phyloP scores from a whole-genome alignment of 75 land plant genomes.

The Chamaecyparis obtusa region DNA sequence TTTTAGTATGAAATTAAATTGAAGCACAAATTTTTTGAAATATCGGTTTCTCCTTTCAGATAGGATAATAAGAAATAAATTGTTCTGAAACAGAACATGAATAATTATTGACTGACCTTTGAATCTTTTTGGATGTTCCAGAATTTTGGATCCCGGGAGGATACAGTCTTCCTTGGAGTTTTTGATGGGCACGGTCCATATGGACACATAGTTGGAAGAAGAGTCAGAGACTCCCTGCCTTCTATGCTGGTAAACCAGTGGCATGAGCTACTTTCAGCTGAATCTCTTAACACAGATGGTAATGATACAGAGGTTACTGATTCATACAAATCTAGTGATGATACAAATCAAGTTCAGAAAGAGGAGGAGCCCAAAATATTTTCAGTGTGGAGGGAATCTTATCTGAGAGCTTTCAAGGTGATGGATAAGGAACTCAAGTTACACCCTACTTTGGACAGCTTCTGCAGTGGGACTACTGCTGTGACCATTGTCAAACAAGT shows the following conservation, averaged over 20 bases:
- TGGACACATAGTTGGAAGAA: constrained; percentile 74
- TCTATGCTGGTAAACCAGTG: constrained; percentile 42
- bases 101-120: neutral
- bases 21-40: neutral
- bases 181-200: constrained; percentile 93
- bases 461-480: constrained; percentile 73
- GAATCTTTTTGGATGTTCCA: constrained; percentile 18
- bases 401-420: constrained; percentile 44
- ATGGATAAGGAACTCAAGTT: constrained; percentile 76
- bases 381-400: constrained; percentile 57
- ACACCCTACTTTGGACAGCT: constrained; percentile 43
- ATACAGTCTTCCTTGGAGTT: constrained; percentile 66
- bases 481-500: constrained; percentile 67
- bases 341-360: neutral
- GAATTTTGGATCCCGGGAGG: constrained; percentile 58
- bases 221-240: constrained; percentile 71
- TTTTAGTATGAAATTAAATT: neutral
- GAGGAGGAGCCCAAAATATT: neutral
- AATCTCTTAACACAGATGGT: neutral
- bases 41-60: neutral
- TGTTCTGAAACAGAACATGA: neutral
- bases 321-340: neutral
- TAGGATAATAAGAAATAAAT: neutral
- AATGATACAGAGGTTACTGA: neutral
- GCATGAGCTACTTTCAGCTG: constrained; percentile 16